phyloP scores from a whole-genome alignment of 2,329 filamentous ascomycete species.

The Xylariales sp. region DNA sequence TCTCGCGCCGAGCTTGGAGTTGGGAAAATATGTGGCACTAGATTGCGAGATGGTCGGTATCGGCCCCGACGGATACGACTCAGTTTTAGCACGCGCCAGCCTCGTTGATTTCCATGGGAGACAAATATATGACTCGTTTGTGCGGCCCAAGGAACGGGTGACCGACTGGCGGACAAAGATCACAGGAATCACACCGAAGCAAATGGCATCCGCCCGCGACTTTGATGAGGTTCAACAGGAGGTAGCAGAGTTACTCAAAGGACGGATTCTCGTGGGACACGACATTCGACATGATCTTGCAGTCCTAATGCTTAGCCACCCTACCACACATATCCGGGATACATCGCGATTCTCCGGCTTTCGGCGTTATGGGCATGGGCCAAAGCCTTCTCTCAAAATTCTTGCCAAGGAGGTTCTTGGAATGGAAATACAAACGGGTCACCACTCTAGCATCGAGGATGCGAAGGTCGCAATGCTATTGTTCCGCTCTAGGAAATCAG shows the following conservation, averaged over 20 bases:
- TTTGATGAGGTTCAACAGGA: constrained; percentile 76
- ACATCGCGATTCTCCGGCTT: constrained; percentile 77
- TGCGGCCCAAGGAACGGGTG: constrained; percentile 71
- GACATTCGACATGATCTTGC: constrained; percentile 67
- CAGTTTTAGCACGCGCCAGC: constrained; percentile 79
- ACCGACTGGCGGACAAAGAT: constrained; percentile 88
- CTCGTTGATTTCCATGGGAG: constrained; percentile 91
- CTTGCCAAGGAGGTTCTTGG: constrained; percentile 54
- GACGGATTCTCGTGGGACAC: constrained; percentile 66
- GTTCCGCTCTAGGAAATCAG: constrained; percentile 77
- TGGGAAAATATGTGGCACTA: constrained; percentile 87
- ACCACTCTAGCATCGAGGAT: constrained; percentile 70
- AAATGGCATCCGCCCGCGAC: constrained; percentile 64
- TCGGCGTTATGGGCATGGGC: constrained; percentile 61
- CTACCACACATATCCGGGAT: constrained; percentile 74
- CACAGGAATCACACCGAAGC: constrained; percentile 72
- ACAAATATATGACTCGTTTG: constrained; percentile 92
- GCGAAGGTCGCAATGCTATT: constrained; percentile 86
- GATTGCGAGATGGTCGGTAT: constrained; percentile 99
- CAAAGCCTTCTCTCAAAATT: constrained; percentile 61
- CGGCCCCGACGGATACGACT: constrained; percentile 63
- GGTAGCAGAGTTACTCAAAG: constrained; percentile 60
- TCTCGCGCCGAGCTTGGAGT: constrained; percentile 54
- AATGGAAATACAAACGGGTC: constrained; percentile 58
- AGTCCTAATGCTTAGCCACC: constrained; percentile 74